Conservation (phyloP, 306 rosid genomes). For the Fagus sylvatica region DNA sequence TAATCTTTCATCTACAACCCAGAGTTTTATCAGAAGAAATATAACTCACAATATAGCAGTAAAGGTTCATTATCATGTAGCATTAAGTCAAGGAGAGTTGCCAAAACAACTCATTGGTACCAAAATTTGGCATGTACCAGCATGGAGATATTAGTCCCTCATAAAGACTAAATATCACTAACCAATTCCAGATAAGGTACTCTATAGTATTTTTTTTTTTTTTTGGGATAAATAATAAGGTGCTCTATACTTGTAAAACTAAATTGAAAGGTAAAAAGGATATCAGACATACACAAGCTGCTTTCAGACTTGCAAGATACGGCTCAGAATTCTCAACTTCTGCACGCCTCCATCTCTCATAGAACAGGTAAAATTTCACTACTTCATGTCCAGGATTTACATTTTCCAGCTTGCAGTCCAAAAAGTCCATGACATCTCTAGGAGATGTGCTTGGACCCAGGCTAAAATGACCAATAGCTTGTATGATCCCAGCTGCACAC, state of each 20-base stretch:
- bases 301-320: slow-evolving; percentile 52
- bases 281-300: slow-evolving; percentile 51
- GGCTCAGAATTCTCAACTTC: slow-evolving; percentile 65
- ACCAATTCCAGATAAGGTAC: neutral
- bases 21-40: neutral
- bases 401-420: slow-evolving; percentile 30
- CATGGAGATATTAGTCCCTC: neutral
- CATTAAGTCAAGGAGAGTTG: neutral
- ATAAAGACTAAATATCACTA: neutral
- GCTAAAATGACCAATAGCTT: slow-evolving; percentile 87
- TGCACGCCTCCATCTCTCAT: slow-evolving; percentile 88
- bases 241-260: neutral
- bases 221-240: neutral
- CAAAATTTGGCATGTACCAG: neutral
- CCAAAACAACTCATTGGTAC: neutral
- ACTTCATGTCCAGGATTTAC: slow-evolving; percentile 48
- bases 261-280: slow-evolving; percentile 22
- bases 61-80: neutral
- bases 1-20: slow-evolving; percentile 4
- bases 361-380: slow-evolving; percentile 56
- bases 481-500: slow-evolving; percentile 92
- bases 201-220: neutral
- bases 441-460: slow-evolving; percentile 72
- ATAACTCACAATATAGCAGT: neutral
- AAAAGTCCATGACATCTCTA: slow-evolving; percentile 63